These are phyloP conservation scores for Neurospora discreta DNA, from an alignment of 495 filamentous ascomycete genomes.

Conservation along the genomic window DNA sequence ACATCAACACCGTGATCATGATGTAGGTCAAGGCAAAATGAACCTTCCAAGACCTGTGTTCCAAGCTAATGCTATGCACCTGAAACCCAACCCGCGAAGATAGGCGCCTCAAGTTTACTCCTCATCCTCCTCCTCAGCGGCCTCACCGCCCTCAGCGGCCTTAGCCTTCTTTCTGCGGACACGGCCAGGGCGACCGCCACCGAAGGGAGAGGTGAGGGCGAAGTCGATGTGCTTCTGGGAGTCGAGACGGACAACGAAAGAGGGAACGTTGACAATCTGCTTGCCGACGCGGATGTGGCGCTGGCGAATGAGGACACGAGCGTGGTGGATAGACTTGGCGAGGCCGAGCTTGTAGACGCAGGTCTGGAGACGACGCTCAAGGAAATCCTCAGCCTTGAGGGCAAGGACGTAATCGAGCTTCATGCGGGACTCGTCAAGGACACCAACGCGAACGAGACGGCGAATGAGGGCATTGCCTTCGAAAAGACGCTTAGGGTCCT, in stretches of 20 bases:
- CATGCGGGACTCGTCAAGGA: conserved; percentile 99
- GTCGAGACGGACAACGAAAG: conserved; percentile 97
- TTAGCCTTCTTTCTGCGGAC: conserved; percentile 98
- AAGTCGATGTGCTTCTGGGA: conserved; percentile 99
- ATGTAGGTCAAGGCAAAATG: conserved; percentile 14
- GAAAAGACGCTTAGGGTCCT: conserved; percentile 99
- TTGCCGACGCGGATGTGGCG: conserved; percentile 99
- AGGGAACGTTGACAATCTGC: conserved; percentile 99
- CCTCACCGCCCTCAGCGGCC: conserved; percentile 85
- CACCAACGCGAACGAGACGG: conserved; percentile 98
- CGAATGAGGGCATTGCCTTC: conserved; percentile 99
- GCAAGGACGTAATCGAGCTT: conserved; percentile 99
- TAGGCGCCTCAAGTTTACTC: conserved; percentile 42
- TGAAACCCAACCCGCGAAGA: conserved; percentile 17
- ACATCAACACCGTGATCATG: conserved; percentile 22
- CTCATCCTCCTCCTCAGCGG: conserved; percentile 75
- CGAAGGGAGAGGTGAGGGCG: conserved; percentile 90
- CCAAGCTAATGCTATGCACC: conserved; percentile 25
- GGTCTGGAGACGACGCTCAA: conserved; percentile 98
- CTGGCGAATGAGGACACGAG: conserved; percentile 97
- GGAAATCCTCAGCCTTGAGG: conserved; percentile 95
- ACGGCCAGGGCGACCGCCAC: conserved; percentile 92
- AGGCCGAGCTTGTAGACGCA: conserved; percentile 99
- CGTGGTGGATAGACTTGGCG: conserved; percentile 99
- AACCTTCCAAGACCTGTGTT: conserved; percentile 26